phyloP scores from a whole-genome alignment of 495 filamentous ascomycete genomes.

The Annulohypoxylon moriforme region DNA sequence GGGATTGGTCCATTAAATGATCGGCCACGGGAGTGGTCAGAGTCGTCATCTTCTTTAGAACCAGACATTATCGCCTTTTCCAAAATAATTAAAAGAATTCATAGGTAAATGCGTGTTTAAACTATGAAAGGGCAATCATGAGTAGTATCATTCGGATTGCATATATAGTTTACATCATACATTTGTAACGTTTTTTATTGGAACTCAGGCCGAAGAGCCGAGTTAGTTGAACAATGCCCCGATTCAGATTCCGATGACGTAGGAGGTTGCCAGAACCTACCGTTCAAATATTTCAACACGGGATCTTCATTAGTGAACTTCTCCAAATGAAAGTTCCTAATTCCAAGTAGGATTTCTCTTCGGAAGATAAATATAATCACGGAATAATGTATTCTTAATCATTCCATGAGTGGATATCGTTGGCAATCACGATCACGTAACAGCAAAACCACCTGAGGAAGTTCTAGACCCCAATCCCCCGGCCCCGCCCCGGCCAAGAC shows the following conservation, averaged over 20 bases:
- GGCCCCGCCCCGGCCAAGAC: constrained; percentile 18
- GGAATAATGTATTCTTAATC: neutral
- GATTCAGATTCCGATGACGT: constrained; percentile 22
- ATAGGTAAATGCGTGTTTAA: neutral
- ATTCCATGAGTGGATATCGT: neutral
- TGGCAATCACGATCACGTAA: neutral
- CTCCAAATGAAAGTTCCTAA: neutral
- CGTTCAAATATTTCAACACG: too few species aligned
- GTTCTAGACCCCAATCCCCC: neutral
- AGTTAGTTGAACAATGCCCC: neutral
- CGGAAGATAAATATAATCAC: neutral
- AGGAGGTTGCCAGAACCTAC: constrained; percentile 1
- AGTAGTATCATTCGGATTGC: neutral
- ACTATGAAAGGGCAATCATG: neutral
- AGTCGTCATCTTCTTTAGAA: constrained; percentile 15
- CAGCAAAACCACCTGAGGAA: constrained; percentile 7
- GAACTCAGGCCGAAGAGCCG: neutral
- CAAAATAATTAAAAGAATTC: neutral
- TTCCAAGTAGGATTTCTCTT: neutral
- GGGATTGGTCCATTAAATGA: neutral
- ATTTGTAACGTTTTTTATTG: constrained; percentile 8
- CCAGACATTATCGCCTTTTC: constrained; percentile 15
- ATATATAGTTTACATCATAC: constrained; percentile 10
- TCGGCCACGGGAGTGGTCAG: constrained; percentile 9
- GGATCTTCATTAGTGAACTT: neutral